A percentile compares a stretch with the other conserved stretches of the same genome.
phyloP scores from a whole-genome alignment of 495 filamentous ascomycete genomes.

The Tuber brumale region DNA sequence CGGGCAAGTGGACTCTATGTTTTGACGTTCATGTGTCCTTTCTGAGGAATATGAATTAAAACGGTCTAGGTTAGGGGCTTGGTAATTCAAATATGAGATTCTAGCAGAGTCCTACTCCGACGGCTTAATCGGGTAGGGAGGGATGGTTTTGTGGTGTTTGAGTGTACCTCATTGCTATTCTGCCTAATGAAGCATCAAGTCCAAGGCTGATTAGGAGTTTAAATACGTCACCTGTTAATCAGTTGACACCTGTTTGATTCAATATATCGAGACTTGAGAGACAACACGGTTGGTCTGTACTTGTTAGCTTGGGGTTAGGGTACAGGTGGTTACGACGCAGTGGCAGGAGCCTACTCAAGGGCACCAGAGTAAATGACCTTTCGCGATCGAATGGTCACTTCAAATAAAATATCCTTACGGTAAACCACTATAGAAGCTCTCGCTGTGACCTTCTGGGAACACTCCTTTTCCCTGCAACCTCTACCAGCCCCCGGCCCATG shows the following conservation, averaged over 20 bases:
- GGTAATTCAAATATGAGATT: too few species aligned
- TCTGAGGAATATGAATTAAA: background rate
- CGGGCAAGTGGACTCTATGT: background rate
- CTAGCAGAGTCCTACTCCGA: too few species aligned
- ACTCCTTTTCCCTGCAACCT: background rate
- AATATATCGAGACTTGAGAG: background rate
- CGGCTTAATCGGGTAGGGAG: too few species aligned
- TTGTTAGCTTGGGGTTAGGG: background rate
- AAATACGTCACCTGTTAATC: background rate
- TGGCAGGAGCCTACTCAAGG: background rate
- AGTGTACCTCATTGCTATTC: too few species aligned
- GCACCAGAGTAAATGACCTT: background rate
- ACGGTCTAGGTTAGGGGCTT: too few species aligned
- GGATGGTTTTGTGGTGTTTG: too few species aligned
- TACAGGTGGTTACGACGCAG: background rate
- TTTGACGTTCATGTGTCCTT: background rate
- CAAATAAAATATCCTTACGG: background rate
- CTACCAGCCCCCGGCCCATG: constrained; percentile 23
- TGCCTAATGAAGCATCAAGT: too few species aligned
- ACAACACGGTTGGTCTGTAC: background rate
- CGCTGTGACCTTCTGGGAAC: background rate
- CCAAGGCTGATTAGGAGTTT: background rate
- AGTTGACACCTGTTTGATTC: background rate
- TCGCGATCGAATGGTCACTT: background rate
- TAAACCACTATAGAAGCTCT: background rate